A percentile compares a stretch with the other conserved stretches of the same genome.
These are phyloP conservation scores for Diaporthe humulicola DNA, from an alignment of 2,329 filamentous ascomycete species.

Conservation along the genomic window DNA sequence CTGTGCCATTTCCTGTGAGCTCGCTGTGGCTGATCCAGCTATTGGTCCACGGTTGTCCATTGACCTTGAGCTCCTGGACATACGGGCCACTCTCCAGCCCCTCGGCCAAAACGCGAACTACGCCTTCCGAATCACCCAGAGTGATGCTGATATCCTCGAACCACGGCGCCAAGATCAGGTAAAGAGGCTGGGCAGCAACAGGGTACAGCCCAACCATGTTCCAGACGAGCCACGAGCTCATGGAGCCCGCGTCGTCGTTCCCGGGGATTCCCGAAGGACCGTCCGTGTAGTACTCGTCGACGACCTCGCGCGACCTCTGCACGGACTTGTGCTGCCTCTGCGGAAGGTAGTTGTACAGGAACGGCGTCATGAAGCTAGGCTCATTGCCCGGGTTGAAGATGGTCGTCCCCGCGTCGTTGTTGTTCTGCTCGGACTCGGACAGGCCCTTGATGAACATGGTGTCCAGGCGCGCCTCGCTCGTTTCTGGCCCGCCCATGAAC, in stretches of 20 bases:
- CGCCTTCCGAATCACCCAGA: slow-evolving; percentile 63
- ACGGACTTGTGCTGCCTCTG: slow-evolving; percentile 73
- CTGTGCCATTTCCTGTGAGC: slow-evolving; percentile 1
- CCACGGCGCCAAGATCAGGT: slow-evolving; percentile 75
- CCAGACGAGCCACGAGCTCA: slow-evolving; percentile 79
- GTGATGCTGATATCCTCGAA: slow-evolving; percentile 70
- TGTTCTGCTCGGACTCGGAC: slow-evolving; percentile 50
- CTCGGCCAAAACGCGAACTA: slow-evolving; percentile 68
- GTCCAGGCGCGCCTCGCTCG: slow-evolving; percentile 70
- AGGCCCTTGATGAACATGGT: slow-evolving; percentile 69
- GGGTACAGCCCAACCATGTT: slow-evolving; percentile 78
- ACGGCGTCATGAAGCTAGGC: slow-evolving; percentile 75
- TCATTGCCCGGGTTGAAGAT: slow-evolving; percentile 78
- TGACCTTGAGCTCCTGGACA: slow-evolving; percentile 76
- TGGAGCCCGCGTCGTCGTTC: slow-evolving; percentile 78
- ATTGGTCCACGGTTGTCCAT: slow-evolving; percentile 72
- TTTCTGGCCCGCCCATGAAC: slow-evolving; percentile 64
- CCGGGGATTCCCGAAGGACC: slow-evolving; percentile 72
- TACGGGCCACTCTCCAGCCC: slow-evolving; percentile 60
- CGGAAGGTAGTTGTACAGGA: slow-evolving; percentile 74
- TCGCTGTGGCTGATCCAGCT: slow-evolving; percentile 69
- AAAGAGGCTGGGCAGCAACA: slow-evolving; percentile 76
- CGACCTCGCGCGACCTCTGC: slow-evolving; percentile 68
- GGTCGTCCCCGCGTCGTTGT: slow-evolving; percentile 59
- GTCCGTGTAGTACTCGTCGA: slow-evolving; percentile 69